Base-by-base conservation (phyloP, 2,329 filamentous ascomycete species). In the Pezicula radicicola region DNA sequence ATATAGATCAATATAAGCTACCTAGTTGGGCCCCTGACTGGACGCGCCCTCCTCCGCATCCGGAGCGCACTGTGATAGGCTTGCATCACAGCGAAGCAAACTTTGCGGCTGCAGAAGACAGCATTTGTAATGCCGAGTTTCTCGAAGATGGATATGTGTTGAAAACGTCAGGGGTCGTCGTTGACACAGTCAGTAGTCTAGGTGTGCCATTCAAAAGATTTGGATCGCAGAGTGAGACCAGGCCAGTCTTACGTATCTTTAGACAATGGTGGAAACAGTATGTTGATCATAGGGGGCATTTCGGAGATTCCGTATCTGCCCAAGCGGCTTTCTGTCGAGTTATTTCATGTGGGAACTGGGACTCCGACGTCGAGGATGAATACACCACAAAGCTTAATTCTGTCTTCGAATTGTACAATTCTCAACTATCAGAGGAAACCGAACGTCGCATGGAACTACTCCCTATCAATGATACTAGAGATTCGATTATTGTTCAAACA, bases 21-120 rank as follows among this genome's bases (percentile, higher is more conserved):
- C 63, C 60, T n/a, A 54, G 51, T 4, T 66, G 61, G 61, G 60
- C 52, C 15, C 57, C 60, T 3, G 57, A 64, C 33, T 64, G 63
- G 63, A 60, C 56, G 3, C 55, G 63, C 4, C 57, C 56, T 10
- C 50, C 46, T 1, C 6, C 30, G 4, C 54, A 36, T 6, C 19
- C 40, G 6, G 55, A 56, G 1, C 39, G 55, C 2, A 52, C 52
- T 19, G 41, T 56, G 16, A 46, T 64, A 5, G 60, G 60, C 2
- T 52, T 62, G 2, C 58, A 64, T 40, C 60, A 63, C 46, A 54
- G 48, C 12, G 30, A 54, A 10, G 5, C 19, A 9, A 30, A 40
- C 27, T 39, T 48, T 19, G 16, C 33, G 4, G 63, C 62, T 10
- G 57, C 62, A 1, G 58, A 56, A 13, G 44, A 52, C 12, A 59